Percentiles rank a stretch among this genome's conserved stretches.
phyloP scores from a whole-genome alignment of 768 basidiomycete species.

The Suillus subluteus region DNA sequence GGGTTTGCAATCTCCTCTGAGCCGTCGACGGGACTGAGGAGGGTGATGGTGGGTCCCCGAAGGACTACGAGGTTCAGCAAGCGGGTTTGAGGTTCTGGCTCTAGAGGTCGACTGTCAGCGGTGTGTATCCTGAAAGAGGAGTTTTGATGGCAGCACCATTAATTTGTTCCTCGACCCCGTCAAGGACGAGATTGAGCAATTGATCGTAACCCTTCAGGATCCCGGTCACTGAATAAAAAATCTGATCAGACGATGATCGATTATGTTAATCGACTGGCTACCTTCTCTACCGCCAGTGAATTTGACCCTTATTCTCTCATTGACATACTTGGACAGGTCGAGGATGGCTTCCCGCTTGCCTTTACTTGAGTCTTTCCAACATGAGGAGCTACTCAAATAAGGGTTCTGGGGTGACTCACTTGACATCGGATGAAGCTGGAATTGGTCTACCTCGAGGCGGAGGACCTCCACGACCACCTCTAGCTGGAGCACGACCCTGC shows the following conservation, averaged over 20 bases:
- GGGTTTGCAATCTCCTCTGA: constrained; percentile 94
- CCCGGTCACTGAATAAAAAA: constrained; percentile 68
- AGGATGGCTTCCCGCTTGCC: constrained; percentile 89
- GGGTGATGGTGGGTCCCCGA: constrained; percentile 91
- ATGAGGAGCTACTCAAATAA: constrained; percentile 17
- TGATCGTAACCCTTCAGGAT: constrained; percentile 96
- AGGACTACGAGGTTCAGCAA: constrained; percentile 85
- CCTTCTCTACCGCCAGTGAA: constrained; percentile 99
- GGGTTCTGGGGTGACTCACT: constrained; percentile 25
- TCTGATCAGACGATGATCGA: constrained; percentile 6
- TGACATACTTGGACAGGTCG: constrained; percentile 92
- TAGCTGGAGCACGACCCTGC: constrained; percentile 63
- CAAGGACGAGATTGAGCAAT: constrained; percentile 93
- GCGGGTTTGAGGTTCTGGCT: constrained; percentile 66
- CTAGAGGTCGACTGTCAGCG: constrained; percentile 35
- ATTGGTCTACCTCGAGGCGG: constrained; percentile 27
- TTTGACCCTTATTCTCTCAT: constrained; percentile 91
- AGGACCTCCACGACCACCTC: constrained; percentile 49
- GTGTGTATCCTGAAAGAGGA: not conserved
- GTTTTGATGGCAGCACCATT: constrained; percentile 49
- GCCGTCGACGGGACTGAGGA: constrained; percentile 94
- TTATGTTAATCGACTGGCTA: constrained; percentile 30
- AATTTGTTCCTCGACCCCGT: constrained; percentile 88
- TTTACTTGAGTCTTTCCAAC: constrained; percentile 39
- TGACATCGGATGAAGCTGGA: constrained; percentile 24